These are phyloP conservation scores for Salix exigua DNA, from an alignment of 345 rosid genomes.

Conservation along the genomic window DNA sequence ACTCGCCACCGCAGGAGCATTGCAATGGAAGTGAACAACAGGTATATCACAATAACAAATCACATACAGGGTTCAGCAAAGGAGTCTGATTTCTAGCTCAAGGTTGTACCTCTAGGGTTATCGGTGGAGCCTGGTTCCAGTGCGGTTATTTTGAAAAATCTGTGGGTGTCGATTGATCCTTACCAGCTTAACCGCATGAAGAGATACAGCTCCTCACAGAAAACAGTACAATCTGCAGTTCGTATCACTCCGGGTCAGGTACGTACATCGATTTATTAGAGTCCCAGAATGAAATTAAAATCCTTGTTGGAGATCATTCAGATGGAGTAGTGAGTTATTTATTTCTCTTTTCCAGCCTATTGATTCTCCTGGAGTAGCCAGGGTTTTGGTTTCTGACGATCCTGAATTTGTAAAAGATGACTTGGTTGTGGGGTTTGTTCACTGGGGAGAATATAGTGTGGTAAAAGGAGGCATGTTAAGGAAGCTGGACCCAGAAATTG, in stretches of 20 bases:
- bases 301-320: background rate
- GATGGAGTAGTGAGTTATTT: too few species aligned
- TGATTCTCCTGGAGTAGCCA: conserved; percentile 50
- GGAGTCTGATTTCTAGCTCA: conserved; percentile 41
- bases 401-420: conserved; percentile 43
- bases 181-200: conserved; percentile 58
- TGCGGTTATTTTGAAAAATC: conserved; percentile 40
- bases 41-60: conserved; percentile 31
- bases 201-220: conserved; percentile 38
- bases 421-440: conserved; percentile 41
- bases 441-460: conserved; percentile 51
- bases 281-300: background rate
- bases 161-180: conserved; percentile 53
- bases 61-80: conserved; percentile 35
- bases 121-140: conserved; percentile 25
- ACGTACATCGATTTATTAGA: background rate
- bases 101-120: conserved; percentile 19
- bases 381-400: conserved; percentile 46
- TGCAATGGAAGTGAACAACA: conserved; percentile 19
- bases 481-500: conserved; percentile 48
- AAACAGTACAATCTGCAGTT: background rate
- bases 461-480: conserved; percentile 37
- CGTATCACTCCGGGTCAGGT: conserved; percentile 42
- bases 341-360: conserved; percentile 31
- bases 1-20: background rate